Evolutionary conservation across 129 eudicot species (phyloP), one percentile per base, ranked within the genome.

Genomic region (Scalesia atractyloides): DNA sequence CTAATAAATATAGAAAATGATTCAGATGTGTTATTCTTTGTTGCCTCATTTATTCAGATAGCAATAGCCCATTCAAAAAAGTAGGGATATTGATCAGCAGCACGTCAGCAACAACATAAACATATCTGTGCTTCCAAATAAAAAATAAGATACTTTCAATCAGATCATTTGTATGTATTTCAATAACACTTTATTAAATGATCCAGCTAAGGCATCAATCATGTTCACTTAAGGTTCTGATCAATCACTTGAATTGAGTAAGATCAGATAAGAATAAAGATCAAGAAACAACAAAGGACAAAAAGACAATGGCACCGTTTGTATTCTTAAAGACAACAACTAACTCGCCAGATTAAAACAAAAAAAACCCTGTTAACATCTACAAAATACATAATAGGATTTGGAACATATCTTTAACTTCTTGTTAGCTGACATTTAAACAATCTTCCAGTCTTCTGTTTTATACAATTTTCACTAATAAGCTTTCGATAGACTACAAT

Each of bases 141-240:
- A n/a, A n/a, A n/a, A 26, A 44, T 26, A 30, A 67, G 68, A 76
- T 46, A 9, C 2, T 53, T 13, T 64, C 39, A 15, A 20, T 63
- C 26, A 37, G 7, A 62, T 48, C 39, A 48, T 51, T 52, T 39
- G 64, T 13, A 26, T 72, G 68, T 49, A 68, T 14, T 30, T 24
- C n/a, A 68, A 68, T 49, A 69, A 69, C n/a, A 69, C 36, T 26
- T 46, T 49, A 68, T 16, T 62, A 52, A 39, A 36, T 37, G 20
- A 54, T 70, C 20, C 4, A 16, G 19, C 22, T 34, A 34, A 0
- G 8, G 13, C 48, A 15, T 36, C 7, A 2, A 63, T 33, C 15
- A n/a, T 36, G 48, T 7, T 15, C 20, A 12, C 0, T 63, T 24
- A 20, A 16, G 7, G 58, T 47, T 47, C 47, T 20, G 19, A 15